Conservation (phyloP, 1,284 basidiomycete species). For the Leucoagaricus sp. region DNA sequence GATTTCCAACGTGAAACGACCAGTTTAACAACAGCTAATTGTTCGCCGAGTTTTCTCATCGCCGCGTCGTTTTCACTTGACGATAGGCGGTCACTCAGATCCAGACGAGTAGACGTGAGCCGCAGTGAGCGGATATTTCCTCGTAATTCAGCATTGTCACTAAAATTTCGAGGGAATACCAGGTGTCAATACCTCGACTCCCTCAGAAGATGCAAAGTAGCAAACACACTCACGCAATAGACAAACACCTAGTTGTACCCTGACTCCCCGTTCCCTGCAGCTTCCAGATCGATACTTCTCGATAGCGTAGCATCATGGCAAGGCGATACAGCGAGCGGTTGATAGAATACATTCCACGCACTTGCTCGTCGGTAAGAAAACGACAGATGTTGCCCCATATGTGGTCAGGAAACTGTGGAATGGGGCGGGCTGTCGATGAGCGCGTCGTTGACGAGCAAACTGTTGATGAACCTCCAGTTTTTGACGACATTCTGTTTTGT, state of each 20-base stretch:
- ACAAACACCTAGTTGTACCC: background rate
- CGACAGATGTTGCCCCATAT: slow-evolving; percentile 7
- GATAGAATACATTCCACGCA: slow-evolving; percentile 8
- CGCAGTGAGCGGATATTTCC: background rate
- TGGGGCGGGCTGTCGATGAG: background rate
- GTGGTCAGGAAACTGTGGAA: slow-evolving; percentile 5
- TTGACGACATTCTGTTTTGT: background rate
- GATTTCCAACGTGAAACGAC: slow-evolving; percentile 1
- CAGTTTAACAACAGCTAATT: background rate
- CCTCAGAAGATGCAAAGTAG: background rate
- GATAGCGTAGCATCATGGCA: slow-evolving; percentile 9
- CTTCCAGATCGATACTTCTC: background rate
- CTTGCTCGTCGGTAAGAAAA: slow-evolving; percentile 10
- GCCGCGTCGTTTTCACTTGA: background rate
- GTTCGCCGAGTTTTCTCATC: background rate
- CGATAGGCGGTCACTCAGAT: background rate
- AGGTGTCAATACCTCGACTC: too few relatives aligned
- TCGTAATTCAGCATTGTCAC: background rate
- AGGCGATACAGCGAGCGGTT: slow-evolving; percentile 8
- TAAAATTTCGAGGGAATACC: background rate
- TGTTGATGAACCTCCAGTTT: too few relatives aligned
- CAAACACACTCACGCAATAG: slow-evolving; percentile 1
- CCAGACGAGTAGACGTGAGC: background rate
- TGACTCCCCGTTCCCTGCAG: slow-evolving; percentile 1
- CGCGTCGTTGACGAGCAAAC: too few relatives aligned